Conservation (phyloP, 805 yeast genomes). For the Ogataea pilisensis region DNA sequence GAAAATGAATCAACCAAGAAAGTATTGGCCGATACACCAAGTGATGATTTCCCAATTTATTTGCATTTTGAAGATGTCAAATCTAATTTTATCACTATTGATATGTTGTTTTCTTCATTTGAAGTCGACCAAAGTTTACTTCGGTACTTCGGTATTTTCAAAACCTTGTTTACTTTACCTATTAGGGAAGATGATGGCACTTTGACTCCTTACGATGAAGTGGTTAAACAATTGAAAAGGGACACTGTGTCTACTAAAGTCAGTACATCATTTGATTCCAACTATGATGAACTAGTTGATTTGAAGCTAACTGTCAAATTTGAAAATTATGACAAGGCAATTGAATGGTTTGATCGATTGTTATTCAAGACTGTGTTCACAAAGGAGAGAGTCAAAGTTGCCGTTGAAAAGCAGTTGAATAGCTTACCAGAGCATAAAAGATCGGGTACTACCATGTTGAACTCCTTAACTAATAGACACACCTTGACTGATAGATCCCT, state of each 20-base stretch:
- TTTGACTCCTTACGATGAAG: constrained; percentile 64
- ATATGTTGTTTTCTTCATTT: constrained; percentile 54
- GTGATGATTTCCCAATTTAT: constrained; percentile 56
- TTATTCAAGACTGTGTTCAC: constrained; percentile 69
- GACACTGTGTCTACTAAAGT: constrained; percentile 65
- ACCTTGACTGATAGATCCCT: constrained; percentile 56
- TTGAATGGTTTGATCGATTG: constrained; percentile 71
- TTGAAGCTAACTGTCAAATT: constrained; percentile 59
- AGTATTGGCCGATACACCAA: constrained; percentile 33
- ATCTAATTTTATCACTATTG: constrained; percentile 73
- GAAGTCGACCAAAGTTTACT: constrained; percentile 48
- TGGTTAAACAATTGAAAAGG: constrained; percentile 64
- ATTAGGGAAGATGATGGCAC: constrained; percentile 58
- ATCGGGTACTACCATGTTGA: constrained; percentile 59
- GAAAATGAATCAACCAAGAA: constrained; percentile 20
- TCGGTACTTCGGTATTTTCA: constrained; percentile 61
- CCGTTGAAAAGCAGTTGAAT: constrained; percentile 58
- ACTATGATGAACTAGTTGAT: constrained; percentile 62
- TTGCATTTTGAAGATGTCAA: constrained; percentile 75
- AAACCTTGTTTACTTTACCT: constrained; percentile 70
- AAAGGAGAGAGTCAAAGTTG: constrained; percentile 60
- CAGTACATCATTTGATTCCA: constrained; percentile 52
- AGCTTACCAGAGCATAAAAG: constrained; percentile 61
- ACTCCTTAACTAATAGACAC: constrained; percentile 47
- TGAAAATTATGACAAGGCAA: constrained; percentile 60